A percentile compares a stretch with the other conserved stretches of the same genome.
These are phyloP conservation scores for Lenzites betulinus DNA, from an alignment of 768 basidiomycete genomes.

Conservation along the genomic window DNA sequence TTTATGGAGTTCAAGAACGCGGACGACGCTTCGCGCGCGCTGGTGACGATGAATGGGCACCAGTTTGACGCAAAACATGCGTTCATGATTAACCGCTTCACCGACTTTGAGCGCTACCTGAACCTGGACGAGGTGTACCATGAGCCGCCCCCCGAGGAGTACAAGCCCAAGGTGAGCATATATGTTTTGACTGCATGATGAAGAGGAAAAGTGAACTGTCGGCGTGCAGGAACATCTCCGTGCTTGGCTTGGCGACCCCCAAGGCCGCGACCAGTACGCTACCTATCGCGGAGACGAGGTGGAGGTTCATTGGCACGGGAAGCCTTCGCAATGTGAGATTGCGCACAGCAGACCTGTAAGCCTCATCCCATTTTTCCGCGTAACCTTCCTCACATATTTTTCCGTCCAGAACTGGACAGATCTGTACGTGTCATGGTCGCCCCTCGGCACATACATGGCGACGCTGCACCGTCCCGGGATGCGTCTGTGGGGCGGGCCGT, in stretches of 20 bases:
- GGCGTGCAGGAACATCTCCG: conserved; percentile 82
- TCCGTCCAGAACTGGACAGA: conserved; percentile 88
- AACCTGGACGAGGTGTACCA: conserved; percentile 75
- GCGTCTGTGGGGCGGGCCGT: conserved; percentile 91
- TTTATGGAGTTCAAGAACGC: conserved; percentile 78
- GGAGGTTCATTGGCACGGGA: conserved; percentile 89
- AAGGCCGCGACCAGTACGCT: conserved; percentile 94
- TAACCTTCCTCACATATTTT: not conserved
- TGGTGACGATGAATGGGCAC: conserved; percentile 69
- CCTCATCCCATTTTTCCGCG: conserved; percentile 23
- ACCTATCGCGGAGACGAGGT: conserved; percentile 93
- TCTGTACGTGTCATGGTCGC: conserved; percentile 96
- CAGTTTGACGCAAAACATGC: conserved; percentile 87
- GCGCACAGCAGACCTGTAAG: conserved; percentile 74
- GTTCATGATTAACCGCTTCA: conserved; percentile 84
- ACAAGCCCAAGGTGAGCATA: conserved; percentile 63
- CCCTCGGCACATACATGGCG: conserved; percentile 90
- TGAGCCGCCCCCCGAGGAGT: conserved; percentile 76
- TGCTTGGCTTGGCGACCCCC: conserved; percentile 90
- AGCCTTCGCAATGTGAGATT: conserved; percentile 82
- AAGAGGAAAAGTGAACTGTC: not conserved
- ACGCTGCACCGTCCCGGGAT: conserved; percentile 95
- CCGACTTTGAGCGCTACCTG: conserved; percentile 84
- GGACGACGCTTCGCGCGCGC: conserved; percentile 70
- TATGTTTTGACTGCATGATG: not conserved